Evolutionary conservation across 2,329 filamentous ascomycete species (phyloP).

Genomic region (Ascochyta koolunga): DNA sequence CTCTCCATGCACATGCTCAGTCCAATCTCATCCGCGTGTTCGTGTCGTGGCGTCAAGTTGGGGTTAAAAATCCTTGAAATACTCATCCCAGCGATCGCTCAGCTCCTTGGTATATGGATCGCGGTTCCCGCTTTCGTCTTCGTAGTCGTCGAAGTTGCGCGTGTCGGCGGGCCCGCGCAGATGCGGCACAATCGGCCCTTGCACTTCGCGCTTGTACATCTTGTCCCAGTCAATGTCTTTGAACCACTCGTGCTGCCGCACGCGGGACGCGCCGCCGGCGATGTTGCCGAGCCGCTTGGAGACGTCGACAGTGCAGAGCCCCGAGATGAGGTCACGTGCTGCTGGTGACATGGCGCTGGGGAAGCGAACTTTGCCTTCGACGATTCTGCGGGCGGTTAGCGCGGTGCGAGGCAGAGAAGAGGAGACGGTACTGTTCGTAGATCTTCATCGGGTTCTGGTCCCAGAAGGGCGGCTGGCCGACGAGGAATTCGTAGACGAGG

Average conservation of each 20-base stretch:
- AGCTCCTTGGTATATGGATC: constrained; percentile 74
- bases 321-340: constrained; percentile 76
- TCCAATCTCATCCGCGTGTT: too few species aligned
- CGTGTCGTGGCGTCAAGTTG: too few species aligned
- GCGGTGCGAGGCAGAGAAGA: too few species aligned
- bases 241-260: constrained; percentile 81
- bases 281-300: constrained; percentile 80
- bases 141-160: constrained; percentile 81
- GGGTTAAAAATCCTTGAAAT: constrained; percentile 74
- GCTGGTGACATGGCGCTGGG: constrained; percentile 70
- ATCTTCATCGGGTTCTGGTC: constrained; percentile 86
- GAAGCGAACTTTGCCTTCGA: constrained; percentile 77
- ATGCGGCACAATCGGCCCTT: constrained; percentile 77
- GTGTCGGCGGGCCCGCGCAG: constrained; percentile 75
- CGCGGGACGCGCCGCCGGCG: constrained; percentile 71
- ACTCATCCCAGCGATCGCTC: constrained; percentile 70
- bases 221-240: constrained; percentile 74
- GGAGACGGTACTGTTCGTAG: constrained; percentile 65
- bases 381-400: constrained; percentile 62
- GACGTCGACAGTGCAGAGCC: constrained; percentile 79
- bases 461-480: constrained; percentile 86
- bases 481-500: constrained; percentile 82
- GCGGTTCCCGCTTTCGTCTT: constrained; percentile 71
- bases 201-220: constrained; percentile 66
- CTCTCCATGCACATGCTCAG: too few species aligned